Conservation (phyloP, 345 rosid species). For the Reutealis trisperma region DNA sequence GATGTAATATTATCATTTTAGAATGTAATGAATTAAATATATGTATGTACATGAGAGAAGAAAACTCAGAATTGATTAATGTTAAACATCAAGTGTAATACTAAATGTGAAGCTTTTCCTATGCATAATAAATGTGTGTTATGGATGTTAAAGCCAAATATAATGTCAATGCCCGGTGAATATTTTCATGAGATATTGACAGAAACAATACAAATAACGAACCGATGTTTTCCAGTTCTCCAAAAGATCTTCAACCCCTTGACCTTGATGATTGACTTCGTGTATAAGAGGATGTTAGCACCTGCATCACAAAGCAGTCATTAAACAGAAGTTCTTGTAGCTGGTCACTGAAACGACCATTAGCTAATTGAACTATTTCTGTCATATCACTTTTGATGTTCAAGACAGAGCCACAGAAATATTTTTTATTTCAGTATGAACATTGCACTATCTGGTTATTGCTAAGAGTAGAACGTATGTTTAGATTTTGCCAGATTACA, state of each 20-base stretch:
- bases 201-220: no score
- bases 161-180: no score
- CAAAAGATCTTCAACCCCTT: constrained; percentile 37
- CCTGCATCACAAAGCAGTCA: constrained; percentile 44
- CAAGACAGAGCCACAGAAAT: background rate
- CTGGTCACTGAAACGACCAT: background rate
- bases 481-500: background rate
- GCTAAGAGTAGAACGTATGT: background rate
- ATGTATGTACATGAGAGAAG: no score
- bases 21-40: no score
- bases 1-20: no score
- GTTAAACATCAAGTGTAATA: no score
- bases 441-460: background rate
- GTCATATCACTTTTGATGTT: background rate
- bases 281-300: constrained; percentile 74
- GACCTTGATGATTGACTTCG: constrained; percentile 73
- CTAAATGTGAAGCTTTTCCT: no score
- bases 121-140: no score
- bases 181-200: background rate
- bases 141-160: no score
- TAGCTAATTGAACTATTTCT: background rate
- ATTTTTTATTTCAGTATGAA: background rate
- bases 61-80: no score
- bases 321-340: constrained; percentile 2
- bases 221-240: background rate